Evolutionary conservation across 768 basidiomycete species (phyloP).

Genomic region (Lanmaoa rubissima): DNA sequence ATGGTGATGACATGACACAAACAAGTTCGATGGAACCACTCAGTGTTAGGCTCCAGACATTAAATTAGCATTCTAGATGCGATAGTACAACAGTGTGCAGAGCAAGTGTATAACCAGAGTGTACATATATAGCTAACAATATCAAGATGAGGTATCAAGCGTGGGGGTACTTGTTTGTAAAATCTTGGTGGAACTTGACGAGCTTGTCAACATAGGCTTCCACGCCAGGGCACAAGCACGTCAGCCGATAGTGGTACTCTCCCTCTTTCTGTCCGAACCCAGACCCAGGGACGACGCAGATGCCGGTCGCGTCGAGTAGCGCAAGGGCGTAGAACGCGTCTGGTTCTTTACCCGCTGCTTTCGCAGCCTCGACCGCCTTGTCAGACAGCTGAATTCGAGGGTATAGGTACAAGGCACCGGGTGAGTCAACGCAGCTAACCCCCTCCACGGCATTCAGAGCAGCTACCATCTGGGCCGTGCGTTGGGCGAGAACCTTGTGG

Average conservation of each 20-base stretch:
- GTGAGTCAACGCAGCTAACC: slow-evolving; percentile 85
- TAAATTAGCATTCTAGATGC: slow-evolving; percentile 1
- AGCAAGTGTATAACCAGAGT: background rate
- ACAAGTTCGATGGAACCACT: background rate
- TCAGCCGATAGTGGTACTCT: slow-evolving; percentile 88
- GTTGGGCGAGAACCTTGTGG: slow-evolving; percentile 67
- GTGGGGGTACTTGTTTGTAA: slow-evolving; percentile 48
- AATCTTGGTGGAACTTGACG: slow-evolving; percentile 68
- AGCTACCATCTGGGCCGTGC: slow-evolving; percentile 69
- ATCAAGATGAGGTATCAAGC: slow-evolving; percentile 11
- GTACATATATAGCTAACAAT: background rate
- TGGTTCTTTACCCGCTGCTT: slow-evolving; percentile 68
- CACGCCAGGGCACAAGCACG: slow-evolving; percentile 91
- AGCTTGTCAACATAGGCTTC: slow-evolving; percentile 89
- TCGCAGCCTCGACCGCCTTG: slow-evolving; percentile 72
- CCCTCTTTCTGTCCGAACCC: slow-evolving; percentile 94
- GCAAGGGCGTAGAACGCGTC: slow-evolving; percentile 88
- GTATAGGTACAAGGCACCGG: slow-evolving; percentile 93
- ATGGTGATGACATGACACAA: slow-evolving; percentile 11
- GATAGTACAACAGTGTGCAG: background rate
- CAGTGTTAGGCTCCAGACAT: background rate
- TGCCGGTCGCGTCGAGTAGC: slow-evolving; percentile 85
- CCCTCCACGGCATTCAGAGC: slow-evolving; percentile 83
- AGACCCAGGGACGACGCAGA: slow-evolving; percentile 90
- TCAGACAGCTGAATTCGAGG: slow-evolving; percentile 75